Percentiles rank a stretch among this genome's conserved stretches.
Evolutionary conservation across 192 early-diverging fungal species (phyloP).

Genomic region (Rhizophagus prolifer): DNA sequence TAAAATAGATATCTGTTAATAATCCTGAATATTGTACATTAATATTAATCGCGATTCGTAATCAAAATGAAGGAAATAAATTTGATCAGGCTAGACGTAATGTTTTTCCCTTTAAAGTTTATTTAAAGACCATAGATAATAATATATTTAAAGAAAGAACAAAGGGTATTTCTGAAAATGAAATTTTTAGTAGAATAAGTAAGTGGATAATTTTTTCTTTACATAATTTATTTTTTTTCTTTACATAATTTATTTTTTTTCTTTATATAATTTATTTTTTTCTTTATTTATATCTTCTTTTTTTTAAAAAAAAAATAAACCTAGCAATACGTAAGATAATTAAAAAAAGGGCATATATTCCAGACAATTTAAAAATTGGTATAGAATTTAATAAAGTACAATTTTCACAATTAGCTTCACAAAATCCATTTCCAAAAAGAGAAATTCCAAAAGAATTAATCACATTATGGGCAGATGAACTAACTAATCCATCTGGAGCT

Average conservation of each 20-base stretch:
- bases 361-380: background rate
- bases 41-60: background rate
- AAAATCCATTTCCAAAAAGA: background rate
- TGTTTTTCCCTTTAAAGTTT: background rate
- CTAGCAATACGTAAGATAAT: background rate
- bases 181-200: too few relatives aligned
- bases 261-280: too few relatives aligned
- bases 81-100: background rate
- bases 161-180: too few relatives aligned
- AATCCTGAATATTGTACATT: constrained; percentile 18
- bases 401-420: background rate
- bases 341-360: background rate
- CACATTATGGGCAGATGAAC: background rate
- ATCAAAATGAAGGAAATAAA: background rate
- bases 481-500: background rate
- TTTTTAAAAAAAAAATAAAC: background rate
- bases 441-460: background rate
- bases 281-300: too few relatives aligned
- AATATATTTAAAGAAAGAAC: background rate
- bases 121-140: background rate
- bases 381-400: background rate
- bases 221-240: too few relatives aligned
- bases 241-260: too few relatives aligned
- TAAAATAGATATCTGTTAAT: constrained; percentile 7
- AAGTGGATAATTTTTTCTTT: too few relatives aligned